A percentile compares a stretch with the other conserved stretches of the same genome.
phyloP scores from a whole-genome alignment of 768 basidiomycete species.

The Lactarius hengduanensis region DNA sequence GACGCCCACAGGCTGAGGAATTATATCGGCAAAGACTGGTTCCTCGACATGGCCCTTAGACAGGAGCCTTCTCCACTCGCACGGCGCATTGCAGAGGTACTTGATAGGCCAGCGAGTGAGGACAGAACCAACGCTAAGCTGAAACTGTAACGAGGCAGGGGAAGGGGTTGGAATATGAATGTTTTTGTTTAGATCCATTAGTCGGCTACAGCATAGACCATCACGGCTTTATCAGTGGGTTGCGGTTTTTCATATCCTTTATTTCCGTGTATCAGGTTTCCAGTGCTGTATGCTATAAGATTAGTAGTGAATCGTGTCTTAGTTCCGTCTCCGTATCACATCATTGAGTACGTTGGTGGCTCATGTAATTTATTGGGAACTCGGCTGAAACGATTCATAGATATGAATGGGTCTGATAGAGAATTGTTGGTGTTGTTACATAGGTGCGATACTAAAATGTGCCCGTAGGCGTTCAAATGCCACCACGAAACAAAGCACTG shows the following conservation, averaged over 20 bases:
- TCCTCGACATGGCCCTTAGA: conserved; percentile 64
- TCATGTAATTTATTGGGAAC: conserved; percentile 21
- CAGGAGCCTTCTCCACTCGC: conserved; percentile 55
- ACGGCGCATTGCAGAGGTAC: conserved; percentile 44
- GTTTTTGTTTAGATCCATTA: neutral
- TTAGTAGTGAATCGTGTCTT: conserved; percentile 23
- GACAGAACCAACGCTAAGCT: neutral
- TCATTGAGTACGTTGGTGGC: neutral
- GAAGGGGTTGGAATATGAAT: neutral
- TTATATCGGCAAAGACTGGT: conserved; percentile 95
- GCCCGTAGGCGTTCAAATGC: conserved; percentile 36
- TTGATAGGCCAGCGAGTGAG: conserved; percentile 30
- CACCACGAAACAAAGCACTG: conserved; percentile 37
- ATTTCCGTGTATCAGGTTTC: conserved; percentile 25
- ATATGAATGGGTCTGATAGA: neutral
- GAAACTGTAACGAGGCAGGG: neutral
- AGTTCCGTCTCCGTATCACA: neutral
- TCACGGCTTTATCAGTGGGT: neutral
- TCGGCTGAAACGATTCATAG: neutral
- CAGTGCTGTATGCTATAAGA: conserved; percentile 29
- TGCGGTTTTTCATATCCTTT: conserved; percentile 19
- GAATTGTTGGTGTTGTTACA: conserved; percentile 29
- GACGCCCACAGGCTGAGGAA: conserved; percentile 66
- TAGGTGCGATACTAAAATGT: conserved; percentile 36
- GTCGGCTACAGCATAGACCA: neutral